Base-by-base conservation (phyloP, 768 basidiomycete species). In the Cantharellus anzutake region DNA sequence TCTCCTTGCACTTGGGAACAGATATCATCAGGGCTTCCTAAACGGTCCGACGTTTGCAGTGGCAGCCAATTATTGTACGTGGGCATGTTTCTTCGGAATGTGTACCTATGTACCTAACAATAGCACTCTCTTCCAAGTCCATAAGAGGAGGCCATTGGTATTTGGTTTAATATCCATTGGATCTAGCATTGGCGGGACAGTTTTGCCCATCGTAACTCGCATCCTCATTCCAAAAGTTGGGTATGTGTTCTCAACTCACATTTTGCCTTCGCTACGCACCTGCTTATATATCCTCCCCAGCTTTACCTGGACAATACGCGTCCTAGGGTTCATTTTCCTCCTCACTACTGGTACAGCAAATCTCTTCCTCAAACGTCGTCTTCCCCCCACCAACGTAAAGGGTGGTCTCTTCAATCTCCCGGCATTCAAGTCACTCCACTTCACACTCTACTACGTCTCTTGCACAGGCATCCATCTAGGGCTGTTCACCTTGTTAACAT, bases 21-120 rank as follows among this genome's bases (percentile, higher is more conserved):
- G 71, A 34, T 71, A 3, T 74, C 74, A 5, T 72, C 72, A 40
- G 84, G 84, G 2, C 69, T 80, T 4, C 72, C 86, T 4, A 84
- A 82, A 29, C 55, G 79, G 81, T 2, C 80, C 81, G 0, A 75
- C 79, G 2, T 69, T 79, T 3, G 77, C 78, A 1, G 71, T 83
- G 39, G 67, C 83, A 1, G 76, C 81, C 1, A 84, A 87, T 66
- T 88, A 85, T 85, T 87, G 86, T 71, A 77, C 37, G n/a, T 42
- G 44, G 11, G 11, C 44, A 48, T 48, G 11, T 11, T 48, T 48
- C 11, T 48, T 29, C 11, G 44, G 11, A 48, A 48, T 48, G 11
- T 48, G 11, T 40, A 57, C 58, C 56, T 0, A 14, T 40, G 60
- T 41, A 37, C 55, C 7, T 39, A 20, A 40, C 50, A 16, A 42